Base-by-base conservation (phyloP, 331 rosid species). In the Acacia concinna region DNA sequence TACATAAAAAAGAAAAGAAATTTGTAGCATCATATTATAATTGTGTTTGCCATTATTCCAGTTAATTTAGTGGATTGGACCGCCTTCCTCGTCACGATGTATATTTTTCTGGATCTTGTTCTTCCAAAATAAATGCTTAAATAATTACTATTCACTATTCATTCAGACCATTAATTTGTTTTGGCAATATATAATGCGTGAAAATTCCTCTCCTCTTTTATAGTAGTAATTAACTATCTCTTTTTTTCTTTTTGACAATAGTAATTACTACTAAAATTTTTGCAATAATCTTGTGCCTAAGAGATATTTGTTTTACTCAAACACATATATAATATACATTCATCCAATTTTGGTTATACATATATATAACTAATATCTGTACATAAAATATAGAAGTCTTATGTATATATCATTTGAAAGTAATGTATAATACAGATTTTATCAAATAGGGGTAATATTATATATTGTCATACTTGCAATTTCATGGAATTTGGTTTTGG, bases 31-130 rank as follows among this genome's bases (percentile, higher is more conserved):
- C 60, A 62, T 10, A 59, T 75, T 43, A 60, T 47, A 32, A 60
- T 75, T 75, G 12, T 75, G 12, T 41, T 62, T 43, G 46, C 60
- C 79, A 75, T 30, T 43, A 25, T 74, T 59, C 57, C 69, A 59
- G 57, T 25, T 20, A 74, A 73, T 37, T 8, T 31, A 8, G 57
- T 27, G 41, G 57, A 8, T 20, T 18, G 28, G 56, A 57, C 21
- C 68, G 18, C 78, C 78, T 56, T 56, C 56, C 76, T 72, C 65
- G 11, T 11, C 21, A 66, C 17, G 62, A 54, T 35, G 8, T 66
- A 28, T 62, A 30, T 62, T 28, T 69, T 43, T 46, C 30, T 46
- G 4, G 23, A 74, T 74, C 18, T 35, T 73, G 51, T 35, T 52
- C 49, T 21, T 73, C 23, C 35, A 52, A 73, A 73, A 54, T 51